Evolutionary conservation across 441 rosid species (phyloP).

Genomic region (Jatropha multifida): DNA sequence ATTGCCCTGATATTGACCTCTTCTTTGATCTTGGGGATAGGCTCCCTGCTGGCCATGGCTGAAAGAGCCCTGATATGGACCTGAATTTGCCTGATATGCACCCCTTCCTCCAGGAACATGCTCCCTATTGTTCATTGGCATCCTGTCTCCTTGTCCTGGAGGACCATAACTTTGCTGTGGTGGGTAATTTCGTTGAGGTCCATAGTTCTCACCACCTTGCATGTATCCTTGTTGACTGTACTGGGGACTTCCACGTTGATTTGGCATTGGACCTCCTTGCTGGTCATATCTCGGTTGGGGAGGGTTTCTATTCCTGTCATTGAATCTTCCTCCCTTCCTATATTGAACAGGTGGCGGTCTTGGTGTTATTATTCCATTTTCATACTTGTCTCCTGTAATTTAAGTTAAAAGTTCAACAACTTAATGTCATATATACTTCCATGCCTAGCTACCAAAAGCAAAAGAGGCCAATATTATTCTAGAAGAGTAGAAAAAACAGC

Average conservation of each 20-base stretch:
- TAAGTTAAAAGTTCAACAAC: not conserved
- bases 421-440: not conserved
- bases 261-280: constrained; percentile 40
- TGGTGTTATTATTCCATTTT: constrained; percentile 72
- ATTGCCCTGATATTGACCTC: constrained; percentile 23
- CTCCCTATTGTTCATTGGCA: constrained; percentile 31
- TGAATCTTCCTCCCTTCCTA: constrained; percentile 36
- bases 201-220: constrained; percentile 26
- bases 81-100: constrained; percentile 22
- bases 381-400: constrained; percentile 75
- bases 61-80: constrained; percentile 22
- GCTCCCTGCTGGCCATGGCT: constrained; percentile 31
- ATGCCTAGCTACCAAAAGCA: too few species aligned
- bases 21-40: constrained; percentile 32
- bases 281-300: constrained; percentile 39
- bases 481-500: too few species aligned
- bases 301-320: constrained; percentile 38
- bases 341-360: constrained; percentile 75
- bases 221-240: constrained; percentile 35
- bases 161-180: constrained; percentile 48
- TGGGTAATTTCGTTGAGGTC: constrained; percentile 38
- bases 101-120: constrained; percentile 32
- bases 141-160: constrained; percentile 33
- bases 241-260: constrained; percentile 33
- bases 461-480: too few species aligned